Evolutionary conservation across 768 basidiomycete genomes (phyloP).

Genomic region (Sistotremastrum suecicum): DNA sequence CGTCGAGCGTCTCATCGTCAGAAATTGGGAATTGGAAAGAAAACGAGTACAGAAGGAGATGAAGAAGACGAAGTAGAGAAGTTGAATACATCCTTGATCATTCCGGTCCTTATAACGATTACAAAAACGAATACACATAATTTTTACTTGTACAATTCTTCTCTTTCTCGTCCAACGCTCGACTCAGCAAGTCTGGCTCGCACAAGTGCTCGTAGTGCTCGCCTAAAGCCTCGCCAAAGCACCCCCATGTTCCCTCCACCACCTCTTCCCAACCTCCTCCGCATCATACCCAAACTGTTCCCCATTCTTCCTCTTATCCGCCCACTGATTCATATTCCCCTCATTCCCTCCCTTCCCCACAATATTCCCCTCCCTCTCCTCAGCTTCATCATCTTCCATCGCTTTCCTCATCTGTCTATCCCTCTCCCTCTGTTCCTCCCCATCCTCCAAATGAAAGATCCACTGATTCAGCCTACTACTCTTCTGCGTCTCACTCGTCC

Average conservation of each 20-base stretch:
- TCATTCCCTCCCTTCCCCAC: slow-evolving; percentile 10
- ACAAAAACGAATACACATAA: too few species aligned
- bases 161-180: too few species aligned
- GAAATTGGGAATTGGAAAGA: too few species aligned
- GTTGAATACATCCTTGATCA: too few species aligned
- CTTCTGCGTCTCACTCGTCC: slow-evolving; percentile 34
- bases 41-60: too few species aligned
- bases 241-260: slow-evolving; percentile 23
- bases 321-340: slow-evolving; percentile 42
- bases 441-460: slow-evolving; percentile 43
- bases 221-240: too few species aligned
- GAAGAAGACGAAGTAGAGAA: too few species aligned
- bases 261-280: slow-evolving; percentile 32
- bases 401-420: slow-evolving; percentile 36
- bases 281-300: slow-evolving; percentile 41
- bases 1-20: too few species aligned
- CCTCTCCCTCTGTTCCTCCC: slow-evolving; percentile 34
- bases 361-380: slow-evolving; percentile 8
- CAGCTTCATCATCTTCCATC: slow-evolving; percentile 25
- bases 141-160: too few species aligned
- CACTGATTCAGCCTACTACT: slow-evolving; percentile 35
- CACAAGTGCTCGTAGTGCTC: too few species aligned
- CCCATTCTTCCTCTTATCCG: slow-evolving; percentile 34
- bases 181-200: too few species aligned
- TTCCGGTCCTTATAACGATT: too few species aligned